Evolutionary conservation across 2,329 filamentous ascomycete genomes (phyloP).

Genomic region (Alternaria triticina): DNA sequence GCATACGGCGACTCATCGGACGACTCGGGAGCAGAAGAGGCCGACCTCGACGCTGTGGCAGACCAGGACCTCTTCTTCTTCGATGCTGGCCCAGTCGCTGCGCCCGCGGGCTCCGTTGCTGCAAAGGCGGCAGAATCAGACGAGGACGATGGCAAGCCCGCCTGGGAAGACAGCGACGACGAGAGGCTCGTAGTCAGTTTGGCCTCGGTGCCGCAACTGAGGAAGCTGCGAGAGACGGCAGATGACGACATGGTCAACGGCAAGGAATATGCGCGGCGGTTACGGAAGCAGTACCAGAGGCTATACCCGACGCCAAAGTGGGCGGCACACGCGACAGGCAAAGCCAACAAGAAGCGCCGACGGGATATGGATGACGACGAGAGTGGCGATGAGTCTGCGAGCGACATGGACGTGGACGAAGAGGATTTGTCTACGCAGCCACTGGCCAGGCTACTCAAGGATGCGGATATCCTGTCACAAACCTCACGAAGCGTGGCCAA

Average conservation of each 20-base stretch:
- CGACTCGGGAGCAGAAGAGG: slow-evolving; percentile 55
- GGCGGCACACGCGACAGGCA: slow-evolving; percentile 57
- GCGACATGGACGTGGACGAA: slow-evolving; percentile 60
- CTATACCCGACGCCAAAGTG: slow-evolving; percentile 68
- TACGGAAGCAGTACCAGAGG: slow-evolving; percentile 77
- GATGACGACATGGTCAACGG: slow-evolving; percentile 86
- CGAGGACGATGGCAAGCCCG: slow-evolving; percentile 57
- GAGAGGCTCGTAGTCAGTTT: slow-evolving; percentile 86
- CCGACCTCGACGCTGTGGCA: slow-evolving; percentile 67
- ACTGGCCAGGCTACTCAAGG: slow-evolving; percentile 79
- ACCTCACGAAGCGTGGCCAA: slow-evolving; percentile 59
- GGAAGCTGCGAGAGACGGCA: slow-evolving; percentile 82
- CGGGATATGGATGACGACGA: slow-evolving; percentile 49
- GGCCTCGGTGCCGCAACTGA: slow-evolving; percentile 73
- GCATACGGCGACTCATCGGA: slow-evolving; percentile 41
- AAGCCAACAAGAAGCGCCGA: slow-evolving; percentile 56
- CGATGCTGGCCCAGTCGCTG: slow-evolving; percentile 66
- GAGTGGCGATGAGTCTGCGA: slow-evolving; percentile 59
- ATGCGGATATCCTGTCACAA: slow-evolving; percentile 69
- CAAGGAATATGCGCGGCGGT: slow-evolving; percentile 79
- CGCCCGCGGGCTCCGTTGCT: slow-evolving; percentile 49
- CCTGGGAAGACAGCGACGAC: slow-evolving; percentile 96
- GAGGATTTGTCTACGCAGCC: slow-evolving; percentile 71
- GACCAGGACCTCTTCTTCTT: slow-evolving; percentile 88
- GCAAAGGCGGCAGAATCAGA: slow-evolving; percentile 50